These are phyloP conservation scores for Ormosia emarginata DNA, from an alignment of 306 rosid genomes.

Conservation along the genomic window DNA sequence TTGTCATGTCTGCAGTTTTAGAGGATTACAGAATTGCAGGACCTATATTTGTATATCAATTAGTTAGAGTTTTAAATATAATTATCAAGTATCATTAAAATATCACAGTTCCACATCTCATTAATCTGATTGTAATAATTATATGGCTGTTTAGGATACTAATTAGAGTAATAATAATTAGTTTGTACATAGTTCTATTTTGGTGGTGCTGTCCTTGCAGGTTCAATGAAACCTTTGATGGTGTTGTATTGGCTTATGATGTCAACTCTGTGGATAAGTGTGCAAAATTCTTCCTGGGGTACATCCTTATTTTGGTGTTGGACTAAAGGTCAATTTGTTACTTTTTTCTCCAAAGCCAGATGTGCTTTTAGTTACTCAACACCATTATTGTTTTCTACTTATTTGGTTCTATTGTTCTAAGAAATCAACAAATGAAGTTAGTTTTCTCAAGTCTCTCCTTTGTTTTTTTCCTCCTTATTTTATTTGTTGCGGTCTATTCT, in stretches of 20 bases:
- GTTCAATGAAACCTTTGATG: conserved; percentile 64
- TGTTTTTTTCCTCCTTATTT: neutral
- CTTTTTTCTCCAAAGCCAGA: conserved; percentile 82
- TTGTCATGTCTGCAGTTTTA: neutral
- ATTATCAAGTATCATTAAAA: neutral
- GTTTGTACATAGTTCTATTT: neutral
- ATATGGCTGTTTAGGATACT: neutral
- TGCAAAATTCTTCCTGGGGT: conserved; percentile 49
- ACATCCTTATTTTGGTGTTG: conserved; percentile 63
- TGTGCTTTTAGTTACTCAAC: conserved; percentile 69
- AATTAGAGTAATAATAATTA: neutral
- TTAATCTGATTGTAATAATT: neutral
- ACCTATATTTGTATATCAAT: neutral
- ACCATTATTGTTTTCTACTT: neutral
- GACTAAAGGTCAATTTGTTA: conserved; percentile 48
- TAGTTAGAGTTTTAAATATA: neutral
- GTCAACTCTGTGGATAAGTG: conserved; percentile 42
- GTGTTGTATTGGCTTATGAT: conserved; percentile 74
- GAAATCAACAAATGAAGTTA: neutral
- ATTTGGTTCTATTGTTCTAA: neutral
- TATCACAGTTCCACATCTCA: neutral
- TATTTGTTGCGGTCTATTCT: neutral
- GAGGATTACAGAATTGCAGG: neutral
- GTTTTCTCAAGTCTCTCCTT: neutral
- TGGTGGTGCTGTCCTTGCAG: conserved; percentile 33